Conservation (phyloP, 148 eudicot genomes). For the Simmondsia chinensis region DNA sequence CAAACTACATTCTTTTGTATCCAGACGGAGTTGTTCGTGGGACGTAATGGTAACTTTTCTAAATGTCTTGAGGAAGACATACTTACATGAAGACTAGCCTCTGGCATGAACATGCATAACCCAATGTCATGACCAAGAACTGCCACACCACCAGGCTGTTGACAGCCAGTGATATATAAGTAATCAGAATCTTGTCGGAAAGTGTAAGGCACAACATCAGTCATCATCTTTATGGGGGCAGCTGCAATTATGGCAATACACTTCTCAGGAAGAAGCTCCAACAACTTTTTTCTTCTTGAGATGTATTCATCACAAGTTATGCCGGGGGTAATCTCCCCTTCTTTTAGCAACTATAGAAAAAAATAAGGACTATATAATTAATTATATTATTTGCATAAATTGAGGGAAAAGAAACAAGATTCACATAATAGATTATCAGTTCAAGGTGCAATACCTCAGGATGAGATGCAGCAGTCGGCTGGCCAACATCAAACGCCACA, state of each 20-base stretch:
- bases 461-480: constrained; percentile 72
- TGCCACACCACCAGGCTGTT: constrained; percentile 87
- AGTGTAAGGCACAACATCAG: constrained; percentile 83
- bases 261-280: constrained; percentile 78
- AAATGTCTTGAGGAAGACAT: neutral
- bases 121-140: constrained; percentile 83
- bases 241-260: constrained; percentile 79
- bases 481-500: constrained; percentile 53
- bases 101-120: constrained; percentile 98
- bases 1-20: too few species aligned
- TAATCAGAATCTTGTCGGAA: constrained; percentile 84
- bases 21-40: too few species aligned
- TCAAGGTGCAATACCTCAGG: constrained; percentile 51
- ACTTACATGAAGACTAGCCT: constrained; percentile 57
- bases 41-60: constrained; percentile 2
- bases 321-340: constrained; percentile 84
- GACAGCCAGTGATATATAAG: constrained; percentile 81
- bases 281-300: constrained; percentile 62
- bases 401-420: neutral
- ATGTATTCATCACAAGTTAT: constrained; percentile 60
- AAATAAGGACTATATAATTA: neutral
- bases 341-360: constrained; percentile 48
- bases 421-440: neutral
- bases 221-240: constrained; percentile 93
- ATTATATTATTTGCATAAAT: neutral